phyloP scores from a whole-genome alignment of 768 basidiomycete genomes.

The Strobilomyces confusus region DNA sequence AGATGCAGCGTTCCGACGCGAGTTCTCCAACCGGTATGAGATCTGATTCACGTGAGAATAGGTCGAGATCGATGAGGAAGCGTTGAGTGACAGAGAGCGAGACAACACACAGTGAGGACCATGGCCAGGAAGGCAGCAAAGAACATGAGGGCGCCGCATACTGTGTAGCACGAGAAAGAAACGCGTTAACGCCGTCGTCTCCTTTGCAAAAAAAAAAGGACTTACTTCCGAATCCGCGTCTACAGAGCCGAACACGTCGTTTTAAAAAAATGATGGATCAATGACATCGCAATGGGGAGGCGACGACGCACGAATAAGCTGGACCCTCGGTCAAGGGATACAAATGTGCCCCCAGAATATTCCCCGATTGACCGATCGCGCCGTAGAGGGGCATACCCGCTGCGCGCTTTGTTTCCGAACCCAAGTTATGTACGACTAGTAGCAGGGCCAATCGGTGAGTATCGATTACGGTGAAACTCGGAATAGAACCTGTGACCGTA shows the following conservation, averaged over 20 bases:
- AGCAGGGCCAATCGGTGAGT: background rate
- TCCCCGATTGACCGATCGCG: slow-evolving; percentile 40
- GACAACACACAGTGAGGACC: slow-evolving; percentile 17
- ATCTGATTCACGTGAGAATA: slow-evolving; percentile 45
- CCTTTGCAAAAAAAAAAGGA: too few relatives aligned
- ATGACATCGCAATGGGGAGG: fast-evolving
- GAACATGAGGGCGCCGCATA: slow-evolving; percentile 25
- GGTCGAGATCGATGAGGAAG: background rate
- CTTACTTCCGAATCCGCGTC: slow-evolving; percentile 3
- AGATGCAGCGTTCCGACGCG: slow-evolving; percentile 46
- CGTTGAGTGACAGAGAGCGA: background rate
- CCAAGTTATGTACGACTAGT: slow-evolving; percentile 40
- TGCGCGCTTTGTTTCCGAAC: slow-evolving; percentile 45
- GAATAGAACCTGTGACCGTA: too few relatives aligned
- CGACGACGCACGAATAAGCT: slow-evolving; percentile 31
- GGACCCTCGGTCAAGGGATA: slow-evolving; percentile 41
- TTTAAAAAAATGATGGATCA: too few relatives aligned
- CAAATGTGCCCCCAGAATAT: slow-evolving; percentile 39
- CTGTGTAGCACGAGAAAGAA: background rate
- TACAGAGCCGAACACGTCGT: background rate
- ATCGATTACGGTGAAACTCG: too few relatives aligned
- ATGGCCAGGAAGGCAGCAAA: slow-evolving; percentile 18
- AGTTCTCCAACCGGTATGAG: slow-evolving; percentile 63
- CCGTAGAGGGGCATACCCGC: slow-evolving; percentile 40
- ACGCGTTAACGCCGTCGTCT: background rate